These are phyloP conservation scores for Erythrophleum ivorense DNA, from an alignment of 331 rosid genomes.

Conservation along the genomic window DNA sequence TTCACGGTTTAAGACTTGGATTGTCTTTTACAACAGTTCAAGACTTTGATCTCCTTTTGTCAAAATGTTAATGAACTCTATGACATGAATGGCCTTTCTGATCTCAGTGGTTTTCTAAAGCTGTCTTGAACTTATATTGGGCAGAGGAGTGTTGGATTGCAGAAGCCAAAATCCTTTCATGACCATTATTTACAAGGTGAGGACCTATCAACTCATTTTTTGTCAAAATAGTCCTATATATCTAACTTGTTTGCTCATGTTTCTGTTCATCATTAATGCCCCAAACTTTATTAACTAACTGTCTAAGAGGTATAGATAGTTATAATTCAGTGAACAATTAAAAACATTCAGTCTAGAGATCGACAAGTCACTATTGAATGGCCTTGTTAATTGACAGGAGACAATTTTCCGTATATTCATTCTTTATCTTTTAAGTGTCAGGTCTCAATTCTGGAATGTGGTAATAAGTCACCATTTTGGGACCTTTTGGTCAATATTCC, in stretches of 20 bases:
- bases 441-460: slow-evolving; percentile 19
- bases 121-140: slow-evolving; percentile 43
- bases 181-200: slow-evolving; percentile 66
- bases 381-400: slow-evolving; percentile 21
- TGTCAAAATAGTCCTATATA: slow-evolving; percentile 28
- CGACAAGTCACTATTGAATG: slow-evolving; percentile 21
- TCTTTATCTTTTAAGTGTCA: background rate
- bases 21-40: background rate
- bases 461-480: slow-evolving; percentile 14
- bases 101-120: slow-evolving; percentile 33
- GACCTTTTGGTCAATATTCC: slow-evolving; percentile 4
- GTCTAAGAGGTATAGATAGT: background rate
- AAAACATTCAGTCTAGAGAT: slow-evolving; percentile 19
- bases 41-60: background rate
- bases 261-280: slow-evolving; percentile 1
- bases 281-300: background rate
- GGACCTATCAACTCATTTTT: slow-evolving; percentile 38
- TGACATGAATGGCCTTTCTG: slow-evolving; percentile 28
- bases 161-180: slow-evolving; percentile 55
- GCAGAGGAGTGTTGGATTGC: slow-evolving; percentile 63
- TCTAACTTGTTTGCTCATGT: slow-evolving; percentile 15
- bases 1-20: background rate
- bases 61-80: slow-evolving; percentile 11
- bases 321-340: background rate
- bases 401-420: slow-evolving; percentile 4